A percentile compares a stretch with the other conserved stretches of the same genome.
These are phyloP conservation scores for Colletotrichum chrysophilum DNA, from an alignment of 2,329 filamentous ascomycete genomes.

Conservation along the genomic window DNA sequence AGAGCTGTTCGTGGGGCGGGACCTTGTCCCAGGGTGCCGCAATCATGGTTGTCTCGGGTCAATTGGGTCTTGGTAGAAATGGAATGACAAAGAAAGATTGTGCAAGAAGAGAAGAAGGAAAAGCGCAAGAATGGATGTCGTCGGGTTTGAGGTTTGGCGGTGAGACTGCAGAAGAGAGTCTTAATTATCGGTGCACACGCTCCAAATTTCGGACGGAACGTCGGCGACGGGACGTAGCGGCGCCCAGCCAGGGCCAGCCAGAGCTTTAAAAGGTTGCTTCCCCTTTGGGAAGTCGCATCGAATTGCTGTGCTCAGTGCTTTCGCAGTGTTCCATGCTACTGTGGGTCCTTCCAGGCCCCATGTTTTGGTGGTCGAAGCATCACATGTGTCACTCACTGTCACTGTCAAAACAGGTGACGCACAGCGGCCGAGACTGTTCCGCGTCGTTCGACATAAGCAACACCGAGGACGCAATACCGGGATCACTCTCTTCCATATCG, in stretches of 20 bases:
- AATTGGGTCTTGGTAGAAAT: background rate
- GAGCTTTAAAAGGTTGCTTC: background rate
- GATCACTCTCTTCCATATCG: background rate
- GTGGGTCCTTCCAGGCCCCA: background rate
- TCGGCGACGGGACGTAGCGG: background rate
- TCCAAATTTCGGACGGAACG: background rate
- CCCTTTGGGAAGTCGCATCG: constrained; percentile 7
- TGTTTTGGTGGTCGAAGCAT: background rate
- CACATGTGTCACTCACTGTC: background rate
- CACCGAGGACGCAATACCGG: background rate
- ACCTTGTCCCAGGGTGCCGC: constrained; percentile 39
- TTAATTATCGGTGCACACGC: background rate
- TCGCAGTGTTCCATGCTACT: background rate
- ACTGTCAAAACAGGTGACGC: background rate
- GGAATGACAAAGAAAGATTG: background rate
- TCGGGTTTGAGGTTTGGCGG: constrained; percentile 9
- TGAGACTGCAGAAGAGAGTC: background rate
- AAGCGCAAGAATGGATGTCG: background rate
- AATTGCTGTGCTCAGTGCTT: background rate
- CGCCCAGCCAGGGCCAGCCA: background rate
- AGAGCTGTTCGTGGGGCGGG: constrained; percentile 50
- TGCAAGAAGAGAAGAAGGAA: background rate
- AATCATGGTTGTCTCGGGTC: background rate
- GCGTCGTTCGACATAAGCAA: background rate
- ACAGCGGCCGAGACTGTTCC: background rate